phyloP scores from a whole-genome alignment of 2,329 filamentous ascomycete genomes.

The Neofusicoccum cordaticola region DNA sequence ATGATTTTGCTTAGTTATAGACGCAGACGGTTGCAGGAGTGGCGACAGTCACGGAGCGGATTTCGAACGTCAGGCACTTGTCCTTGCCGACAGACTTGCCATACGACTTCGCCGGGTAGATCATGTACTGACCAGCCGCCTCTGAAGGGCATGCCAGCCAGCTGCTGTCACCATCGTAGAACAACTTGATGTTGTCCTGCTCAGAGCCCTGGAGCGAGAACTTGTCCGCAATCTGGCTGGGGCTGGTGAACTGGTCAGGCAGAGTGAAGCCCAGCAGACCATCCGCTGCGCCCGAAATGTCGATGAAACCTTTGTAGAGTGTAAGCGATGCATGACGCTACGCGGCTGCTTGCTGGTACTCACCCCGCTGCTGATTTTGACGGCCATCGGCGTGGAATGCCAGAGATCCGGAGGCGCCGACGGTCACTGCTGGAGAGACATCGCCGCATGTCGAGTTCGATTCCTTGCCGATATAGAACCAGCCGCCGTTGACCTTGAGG shows the following conservation, averaged over 20 bases:
- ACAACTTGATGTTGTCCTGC: neutral
- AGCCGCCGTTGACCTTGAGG: neutral
- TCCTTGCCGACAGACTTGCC: neutral
- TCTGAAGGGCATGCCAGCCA: neutral
- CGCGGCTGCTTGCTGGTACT: neutral
- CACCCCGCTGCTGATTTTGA: neutral
- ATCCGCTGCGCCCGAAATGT: neutral
- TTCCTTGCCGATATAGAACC: neutral
- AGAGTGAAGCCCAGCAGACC: neutral
- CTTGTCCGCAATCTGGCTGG: no score
- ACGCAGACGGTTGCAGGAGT: neutral
- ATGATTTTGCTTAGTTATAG: neutral
- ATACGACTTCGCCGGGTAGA: neutral
- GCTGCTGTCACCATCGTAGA: neutral
- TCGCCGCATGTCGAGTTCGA: neutral
- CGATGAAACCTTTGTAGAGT: neutral
- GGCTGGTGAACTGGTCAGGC: neutral
- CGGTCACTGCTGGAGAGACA: neutral
- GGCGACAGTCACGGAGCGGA: neutral
- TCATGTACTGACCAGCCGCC: neutral
- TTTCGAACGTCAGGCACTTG: neutral
- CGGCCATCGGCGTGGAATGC: neutral
- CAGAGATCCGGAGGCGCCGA: neutral
- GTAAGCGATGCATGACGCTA: neutral
- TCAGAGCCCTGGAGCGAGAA: neutral